Conservation (phyloP, 129 eudicot genomes). For the Pittosporum tobira region DNA sequence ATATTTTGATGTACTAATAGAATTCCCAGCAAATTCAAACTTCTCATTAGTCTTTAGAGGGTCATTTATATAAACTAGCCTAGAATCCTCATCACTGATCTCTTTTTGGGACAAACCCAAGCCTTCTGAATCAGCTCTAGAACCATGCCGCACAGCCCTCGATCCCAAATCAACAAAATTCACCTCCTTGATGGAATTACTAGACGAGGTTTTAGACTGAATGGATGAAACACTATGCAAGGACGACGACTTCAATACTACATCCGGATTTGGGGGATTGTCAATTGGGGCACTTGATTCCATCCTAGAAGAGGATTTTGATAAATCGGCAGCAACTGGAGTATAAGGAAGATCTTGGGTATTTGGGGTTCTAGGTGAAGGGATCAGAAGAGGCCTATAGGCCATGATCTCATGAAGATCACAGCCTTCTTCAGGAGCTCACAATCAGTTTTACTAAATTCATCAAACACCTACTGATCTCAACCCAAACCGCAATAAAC, state of each 20-base stretch:
- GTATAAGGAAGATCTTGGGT: slow-evolving; percentile 11
- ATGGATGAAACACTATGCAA: slow-evolving; percentile 30
- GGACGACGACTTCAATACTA: slow-evolving; percentile 31
- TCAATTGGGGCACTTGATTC: slow-evolving; percentile 35
- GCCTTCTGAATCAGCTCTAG: slow-evolving; percentile 58
- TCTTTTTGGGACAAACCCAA: slow-evolving; percentile 70
- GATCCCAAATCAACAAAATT: slow-evolving; percentile 49
- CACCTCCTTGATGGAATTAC: slow-evolving; percentile 53
- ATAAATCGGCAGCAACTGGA: slow-evolving; percentile 17
- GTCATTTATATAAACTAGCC: slow-evolving; percentile 64
- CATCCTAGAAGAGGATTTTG: slow-evolving; percentile 40
- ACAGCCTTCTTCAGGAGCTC: slow-evolving; percentile 17
- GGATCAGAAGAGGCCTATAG: slow-evolving; percentile 34
- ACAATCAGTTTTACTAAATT: slow-evolving; percentile 7
- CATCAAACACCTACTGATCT: slow-evolving; percentile 20
- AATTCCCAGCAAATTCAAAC: slow-evolving; percentile 80
- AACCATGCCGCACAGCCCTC: slow-evolving; percentile 48
- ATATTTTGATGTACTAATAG: slow-evolving; percentile 74
- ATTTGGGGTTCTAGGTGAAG: slow-evolving; percentile 22
- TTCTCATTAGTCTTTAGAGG: slow-evolving; percentile 62
- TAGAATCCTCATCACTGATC: slow-evolving; percentile 76
- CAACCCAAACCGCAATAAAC: slow-evolving; percentile 15
- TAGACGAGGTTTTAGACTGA: slow-evolving; percentile 29
- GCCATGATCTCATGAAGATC: slow-evolving; percentile 55
- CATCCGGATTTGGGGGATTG: slow-evolving; percentile 24